phyloP scores from a whole-genome alignment of 225 moss, liverwort and hornwort genomes.

The Pseudoscleropodium purum region DNA sequence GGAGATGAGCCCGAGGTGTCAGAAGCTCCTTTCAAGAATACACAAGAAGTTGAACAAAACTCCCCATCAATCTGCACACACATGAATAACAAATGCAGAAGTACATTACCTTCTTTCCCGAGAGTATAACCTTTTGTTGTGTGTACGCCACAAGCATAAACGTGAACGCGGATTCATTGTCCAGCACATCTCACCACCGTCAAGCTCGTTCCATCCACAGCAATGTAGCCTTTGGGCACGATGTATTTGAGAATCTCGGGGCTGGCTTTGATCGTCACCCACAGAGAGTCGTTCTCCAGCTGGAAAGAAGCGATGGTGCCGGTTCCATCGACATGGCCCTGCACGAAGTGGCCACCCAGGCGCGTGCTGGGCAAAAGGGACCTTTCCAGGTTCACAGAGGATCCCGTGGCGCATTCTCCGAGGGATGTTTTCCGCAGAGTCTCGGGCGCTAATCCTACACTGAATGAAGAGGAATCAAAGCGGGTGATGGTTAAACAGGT shows the following conservation, averaged over 20 bases:
- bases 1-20: neutral
- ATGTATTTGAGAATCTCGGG: constrained; percentile 75
- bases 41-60: neutral
- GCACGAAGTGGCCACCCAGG: constrained; percentile 93
- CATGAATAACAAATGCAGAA: neutral
- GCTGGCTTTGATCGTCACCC: constrained; percentile 71
- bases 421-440: neutral
- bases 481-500: too few species aligned
- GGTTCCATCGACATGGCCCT: constrained; percentile 93
- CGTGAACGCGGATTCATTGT: constrained; percentile 66
- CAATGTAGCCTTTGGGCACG: constrained; percentile 91
- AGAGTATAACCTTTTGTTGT: constrained; percentile 66
- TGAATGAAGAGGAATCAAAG: too few species aligned
- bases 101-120: constrained; percentile 45
- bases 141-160: constrained; percentile 94
- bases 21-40: neutral
- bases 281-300: constrained; percentile 72
- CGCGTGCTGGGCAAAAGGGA: constrained; percentile 72
- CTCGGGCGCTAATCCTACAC: too few species aligned
- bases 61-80: neutral
- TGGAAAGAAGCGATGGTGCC: constrained; percentile 64
- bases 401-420: constrained; percentile 49
- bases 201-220: constrained; percentile 88
- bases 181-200: constrained; percentile 80
- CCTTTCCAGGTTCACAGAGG: constrained; percentile 75